Conservation (phyloP, 2,329 filamentous ascomycete genomes). For the Dothideomycetes sp. region DNA sequence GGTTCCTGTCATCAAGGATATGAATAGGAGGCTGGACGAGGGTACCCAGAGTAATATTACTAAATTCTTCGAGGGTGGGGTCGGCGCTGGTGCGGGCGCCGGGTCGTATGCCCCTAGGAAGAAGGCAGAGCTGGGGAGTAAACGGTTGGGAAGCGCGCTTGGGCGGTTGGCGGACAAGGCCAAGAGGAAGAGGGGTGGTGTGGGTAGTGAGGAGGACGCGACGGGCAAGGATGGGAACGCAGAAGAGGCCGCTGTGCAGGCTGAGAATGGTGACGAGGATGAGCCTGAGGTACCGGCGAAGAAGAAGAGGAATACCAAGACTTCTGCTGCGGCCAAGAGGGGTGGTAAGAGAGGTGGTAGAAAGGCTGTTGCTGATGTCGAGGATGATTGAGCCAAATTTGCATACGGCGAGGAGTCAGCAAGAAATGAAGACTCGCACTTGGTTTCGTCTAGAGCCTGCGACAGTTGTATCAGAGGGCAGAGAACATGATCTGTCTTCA, state of each 20-base stretch:
- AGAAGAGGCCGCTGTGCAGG: not conserved
- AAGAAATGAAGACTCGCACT: no score
- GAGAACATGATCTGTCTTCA: no score
- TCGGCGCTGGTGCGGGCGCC: conserved; percentile 46
- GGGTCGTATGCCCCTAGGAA: conserved; percentile 62
- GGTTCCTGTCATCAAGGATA: conserved; percentile 87
- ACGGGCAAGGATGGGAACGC: conserved; percentile 6
- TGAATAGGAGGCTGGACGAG: conserved; percentile 79
- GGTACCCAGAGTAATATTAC: conserved; percentile 96
- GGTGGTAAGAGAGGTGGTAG: no score
- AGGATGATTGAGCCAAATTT: no score
- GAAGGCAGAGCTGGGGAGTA: conserved; percentile 51
- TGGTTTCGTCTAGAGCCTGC: no score
- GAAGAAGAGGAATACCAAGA: conserved; percentile 7
- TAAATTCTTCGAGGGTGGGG: conserved; percentile 69
- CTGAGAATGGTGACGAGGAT: no score
- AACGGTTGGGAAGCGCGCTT: conserved; percentile 67
- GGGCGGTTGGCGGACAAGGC: conserved; percentile 52
- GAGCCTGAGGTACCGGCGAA: no score
- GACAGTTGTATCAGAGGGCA: no score
- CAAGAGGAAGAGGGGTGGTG: conserved; percentile 17
- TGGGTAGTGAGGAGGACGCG: conserved; percentile 6
- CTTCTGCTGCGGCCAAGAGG: conserved; percentile 4
- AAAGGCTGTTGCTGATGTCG: conserved; percentile 4
- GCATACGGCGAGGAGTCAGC: no score